Base-by-base conservation (phyloP, 441 rosid genomes). In the Pelargonium cotyledonis region DNA sequence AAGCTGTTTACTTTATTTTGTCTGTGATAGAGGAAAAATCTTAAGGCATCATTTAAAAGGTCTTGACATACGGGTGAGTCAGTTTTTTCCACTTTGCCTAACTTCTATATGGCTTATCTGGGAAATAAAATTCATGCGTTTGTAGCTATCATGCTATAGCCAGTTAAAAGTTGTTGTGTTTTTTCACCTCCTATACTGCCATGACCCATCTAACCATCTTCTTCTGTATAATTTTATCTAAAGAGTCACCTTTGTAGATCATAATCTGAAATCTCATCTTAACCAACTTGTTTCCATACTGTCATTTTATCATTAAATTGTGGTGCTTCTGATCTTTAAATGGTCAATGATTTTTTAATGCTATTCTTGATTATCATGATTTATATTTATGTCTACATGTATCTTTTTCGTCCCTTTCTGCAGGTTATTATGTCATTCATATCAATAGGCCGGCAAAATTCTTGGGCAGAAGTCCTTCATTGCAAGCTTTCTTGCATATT, bases 401-500 rank as follows among this genome's bases (percentile, higher is more conserved):
- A 18, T 58, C 35, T 58, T 58, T 53, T 51, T 69, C 65, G 57
- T 62, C 70, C n/a, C 5, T 63, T 74, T 63, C 49, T 85, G 92
- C 85, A 95, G 99, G 99, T 92, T 69, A 78, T 95, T 63, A 95
- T 83, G 84, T 84, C 86, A 68, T 84, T 95, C 66, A 72, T 95
- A 71, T 80, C 78, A 81, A 77, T 76, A 65, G 87, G 99, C 89
- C 85, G 96, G 82, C 65, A 63, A 72, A 87, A 92, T 80, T 90
- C 91, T 60, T 95, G 99, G 99, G 97, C 98, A 58, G 99, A 91
- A 78, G 80, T 92, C 78, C 98, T 95, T 80, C 97, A 92, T 72
- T 89, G 89, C 85, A 92, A 87, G 86, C 97, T 95, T 74, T 76
- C 87, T 75, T 88, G 89, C 83, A 86, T 95, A 80, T 82, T 95